Base-by-base conservation (phyloP, 106 monocot species). In the Xerophyta viscosa region DNA sequence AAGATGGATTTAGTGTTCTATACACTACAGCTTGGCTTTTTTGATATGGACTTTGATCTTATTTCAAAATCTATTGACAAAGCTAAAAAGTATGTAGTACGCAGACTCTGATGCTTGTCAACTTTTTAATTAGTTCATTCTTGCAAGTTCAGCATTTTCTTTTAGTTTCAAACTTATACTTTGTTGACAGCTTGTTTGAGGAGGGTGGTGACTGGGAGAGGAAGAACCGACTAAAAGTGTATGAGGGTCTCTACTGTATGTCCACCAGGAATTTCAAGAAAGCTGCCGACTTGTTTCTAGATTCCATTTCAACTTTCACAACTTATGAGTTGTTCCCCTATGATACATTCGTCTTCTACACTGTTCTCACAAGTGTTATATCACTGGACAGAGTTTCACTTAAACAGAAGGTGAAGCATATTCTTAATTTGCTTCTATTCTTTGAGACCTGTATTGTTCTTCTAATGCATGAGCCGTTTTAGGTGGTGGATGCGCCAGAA, bases 141-240 rank as follows among this genome's bases (percentile, higher is more conserved):
- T 39, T 39, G 39, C 39, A 39, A 15, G n/a, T n/a, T 10, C 6
- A 39, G 1, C 10, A 10, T 12, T 8, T 39, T 36, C 33, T 36
- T 3, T 39, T 39, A 10, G 1, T 20, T 46, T 19, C n/a, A 18
- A 7, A 46, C 19, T 46, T 2, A 2, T 46, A n/a, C 20, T 46
- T 20, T 46, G 8, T 46, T 87, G 52, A 24, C 76, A 98, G 96
- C 12, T 89, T 98, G 73, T 98, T 98, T 67, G 96, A 98, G 69
- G 96, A 98, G 65, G 96, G 96, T 61, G 89, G 96, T 66, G 96
- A 98, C 20, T 98, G 96, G 96, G 96, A 98, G 79, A 98, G 96
- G 50, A 98, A 98, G 66, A 98, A 98, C 41, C 74, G 96, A 3
- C 57, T 98, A 62, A 98, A 98, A 74, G 96, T 98, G 26, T 89